Evolutionary conservation across 495 filamentous ascomycete genomes (phyloP).

Genomic region (Hypoxylon fuscum): DNA sequence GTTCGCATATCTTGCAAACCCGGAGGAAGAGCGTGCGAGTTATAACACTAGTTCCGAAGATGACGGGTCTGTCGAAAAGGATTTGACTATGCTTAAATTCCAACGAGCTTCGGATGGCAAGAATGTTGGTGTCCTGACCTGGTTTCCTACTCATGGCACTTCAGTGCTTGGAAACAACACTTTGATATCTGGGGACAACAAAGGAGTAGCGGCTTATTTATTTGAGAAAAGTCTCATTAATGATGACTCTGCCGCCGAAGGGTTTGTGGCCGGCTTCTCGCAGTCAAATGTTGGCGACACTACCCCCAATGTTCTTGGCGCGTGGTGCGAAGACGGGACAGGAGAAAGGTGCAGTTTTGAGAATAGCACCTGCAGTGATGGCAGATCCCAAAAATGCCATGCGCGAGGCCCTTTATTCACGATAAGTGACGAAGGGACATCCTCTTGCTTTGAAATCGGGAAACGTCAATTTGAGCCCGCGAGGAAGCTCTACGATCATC

Average conservation of each 20-base stretch:
- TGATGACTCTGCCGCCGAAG: constrained; percentile 63
- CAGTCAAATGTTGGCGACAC: constrained; percentile 96
- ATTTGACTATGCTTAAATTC: constrained; percentile 84
- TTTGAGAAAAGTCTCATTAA: constrained; percentile 76
- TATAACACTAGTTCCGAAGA: constrained; percentile 69
- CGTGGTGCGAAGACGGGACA: constrained; percentile 82
- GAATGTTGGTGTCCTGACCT: constrained; percentile 82
- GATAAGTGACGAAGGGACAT: constrained; percentile 73
- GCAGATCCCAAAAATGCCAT: constrained; percentile 79
- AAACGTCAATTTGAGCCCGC: constrained; percentile 76
- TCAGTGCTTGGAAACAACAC: constrained; percentile 94
- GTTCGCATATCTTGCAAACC: constrained; percentile 92
- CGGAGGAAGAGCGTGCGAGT: constrained; percentile 74
- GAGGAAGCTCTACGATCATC: constrained; percentile 66
- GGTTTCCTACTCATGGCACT: constrained; percentile 95
- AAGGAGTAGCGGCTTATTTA: constrained; percentile 88
- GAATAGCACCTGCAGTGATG: constrained; percentile 78
- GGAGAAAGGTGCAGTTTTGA: constrained; percentile 74
- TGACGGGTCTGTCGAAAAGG: constrained; percentile 83
- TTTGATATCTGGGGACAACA: constrained; percentile 91
- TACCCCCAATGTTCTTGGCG: constrained; percentile 86
- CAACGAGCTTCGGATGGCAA: constrained; percentile 74
- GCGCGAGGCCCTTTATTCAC: constrained; percentile 85
- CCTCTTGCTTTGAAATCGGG: constrained; percentile 83
- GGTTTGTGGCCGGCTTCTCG: constrained; percentile 93